Percentiles rank a stretch among this genome's conserved stretches.
Evolutionary conservation across 768 basidiomycete genomes (phyloP).

Genomic region (Pholiota conissans): DNA sequence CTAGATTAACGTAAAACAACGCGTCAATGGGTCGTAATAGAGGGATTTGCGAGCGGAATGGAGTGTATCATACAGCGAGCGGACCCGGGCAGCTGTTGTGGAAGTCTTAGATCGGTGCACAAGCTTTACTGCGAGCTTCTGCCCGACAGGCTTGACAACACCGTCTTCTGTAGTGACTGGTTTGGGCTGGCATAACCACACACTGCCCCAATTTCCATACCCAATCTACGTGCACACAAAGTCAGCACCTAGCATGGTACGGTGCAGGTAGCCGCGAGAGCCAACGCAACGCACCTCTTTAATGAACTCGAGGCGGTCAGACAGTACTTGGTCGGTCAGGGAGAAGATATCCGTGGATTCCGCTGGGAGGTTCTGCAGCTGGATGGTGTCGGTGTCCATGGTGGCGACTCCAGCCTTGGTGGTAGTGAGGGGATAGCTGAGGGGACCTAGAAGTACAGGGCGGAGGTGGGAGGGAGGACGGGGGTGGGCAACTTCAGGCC

Average conservation of each 20-base stretch:
- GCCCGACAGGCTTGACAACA: slow-evolving; percentile 38
- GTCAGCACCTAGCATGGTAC: neutral
- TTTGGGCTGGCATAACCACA: slow-evolving; percentile 77
- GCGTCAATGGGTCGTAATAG: neutral
- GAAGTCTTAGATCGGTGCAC: slow-evolving; percentile 86
- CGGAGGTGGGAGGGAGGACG: slow-evolving; percentile 38
- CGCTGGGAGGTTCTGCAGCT: slow-evolving; percentile 28
- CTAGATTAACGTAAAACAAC: slow-evolving; percentile 40
- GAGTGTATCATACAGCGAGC: slow-evolving; percentile 84
- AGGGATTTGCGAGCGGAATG: neutral
- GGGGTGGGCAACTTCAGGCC: slow-evolving; percentile 11
- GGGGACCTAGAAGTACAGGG: slow-evolving; percentile 63
- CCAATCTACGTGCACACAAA: slow-evolving; percentile 59
- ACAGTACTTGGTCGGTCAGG: slow-evolving; percentile 70
- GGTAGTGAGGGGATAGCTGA: slow-evolving; percentile 39
- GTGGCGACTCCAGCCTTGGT: slow-evolving; percentile 23
- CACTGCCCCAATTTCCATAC: slow-evolving; percentile 91
- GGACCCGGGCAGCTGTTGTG: slow-evolving; percentile 86
- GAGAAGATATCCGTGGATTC: slow-evolving; percentile 66
- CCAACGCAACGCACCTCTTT: slow-evolving; percentile 63
- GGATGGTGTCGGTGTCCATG: slow-evolving; percentile 38
- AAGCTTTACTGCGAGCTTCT: slow-evolving; percentile 87
- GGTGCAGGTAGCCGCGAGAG: slow-evolving; percentile 6
- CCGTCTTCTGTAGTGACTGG: slow-evolving; percentile 35
- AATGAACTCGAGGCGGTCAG: slow-evolving; percentile 71